Conservation (phyloP, 768 basidiomycete genomes). For the Xanthoconium purpureum region DNA sequence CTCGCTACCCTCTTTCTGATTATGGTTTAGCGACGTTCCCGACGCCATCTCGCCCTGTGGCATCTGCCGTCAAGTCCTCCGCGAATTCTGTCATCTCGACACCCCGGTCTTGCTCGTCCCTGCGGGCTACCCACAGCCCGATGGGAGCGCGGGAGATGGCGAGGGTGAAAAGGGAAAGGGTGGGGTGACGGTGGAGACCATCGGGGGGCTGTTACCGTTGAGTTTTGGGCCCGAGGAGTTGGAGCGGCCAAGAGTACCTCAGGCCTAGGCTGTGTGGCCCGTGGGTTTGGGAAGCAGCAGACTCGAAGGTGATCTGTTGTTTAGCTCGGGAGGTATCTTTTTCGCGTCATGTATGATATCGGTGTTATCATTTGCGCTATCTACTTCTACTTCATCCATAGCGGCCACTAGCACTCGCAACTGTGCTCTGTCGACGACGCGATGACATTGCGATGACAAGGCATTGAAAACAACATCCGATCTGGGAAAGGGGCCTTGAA, state of each 20-base stretch:
- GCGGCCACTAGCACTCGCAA: too few relatives aligned
- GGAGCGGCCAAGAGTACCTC: constrained; percentile 41
- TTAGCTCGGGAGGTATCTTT: too few relatives aligned
- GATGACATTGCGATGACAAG: too few relatives aligned
- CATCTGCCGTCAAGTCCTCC: constrained; percentile 86
- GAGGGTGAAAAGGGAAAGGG: constrained; percentile 23
- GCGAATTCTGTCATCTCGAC: constrained; percentile 76
- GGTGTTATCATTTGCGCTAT: too few relatives aligned
- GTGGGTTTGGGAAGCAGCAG: background rate
- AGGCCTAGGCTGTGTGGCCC: background rate
- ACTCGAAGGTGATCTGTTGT: background rate
- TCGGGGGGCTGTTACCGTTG: constrained; percentile 74
- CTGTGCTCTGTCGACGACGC: too few relatives aligned
- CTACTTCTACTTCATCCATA: too few relatives aligned
- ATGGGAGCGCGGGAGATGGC: constrained; percentile 6
- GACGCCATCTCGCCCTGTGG: constrained; percentile 82
- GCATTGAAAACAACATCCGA: too few relatives aligned
- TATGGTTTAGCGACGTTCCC: constrained; percentile 59
- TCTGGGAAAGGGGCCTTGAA: background rate
- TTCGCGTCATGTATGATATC: too few relatives aligned
- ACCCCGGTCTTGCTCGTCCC: constrained; percentile 75
- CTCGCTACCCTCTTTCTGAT: background rate
- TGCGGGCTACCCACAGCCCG: constrained; percentile 46
- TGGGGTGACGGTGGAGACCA: constrained; percentile 56
- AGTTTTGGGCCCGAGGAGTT: constrained; percentile 90